Base-by-base conservation (phyloP, 108 stramenopile species). In the Conticribra weissflogii region DNA sequence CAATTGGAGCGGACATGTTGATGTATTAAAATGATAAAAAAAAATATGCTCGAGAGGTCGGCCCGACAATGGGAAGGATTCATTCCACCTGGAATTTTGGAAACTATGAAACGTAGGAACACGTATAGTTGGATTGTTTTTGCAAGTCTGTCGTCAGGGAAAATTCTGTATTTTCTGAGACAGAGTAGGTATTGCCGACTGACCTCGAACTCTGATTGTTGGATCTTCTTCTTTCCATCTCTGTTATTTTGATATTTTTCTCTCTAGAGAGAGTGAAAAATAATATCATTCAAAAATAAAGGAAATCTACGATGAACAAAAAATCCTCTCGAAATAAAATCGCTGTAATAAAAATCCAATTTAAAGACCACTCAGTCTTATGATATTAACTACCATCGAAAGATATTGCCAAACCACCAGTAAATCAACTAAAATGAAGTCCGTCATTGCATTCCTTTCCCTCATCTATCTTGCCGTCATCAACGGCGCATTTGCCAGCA, bases 381-480 rank as follows among this genome's bases (percentile, higher is more conserved):
- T 47, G 19, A n/a, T 24, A 31, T 50, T 16, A 25, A 19, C 2
- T 45, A 21, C 54, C 19, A 24, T 23, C 21, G 9, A 48, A 41
- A 41, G 36, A 62, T 54, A 30, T 45, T 57, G 34, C 44, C 52
- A 12, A 34, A 52, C 59, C 31, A 54, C 53, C 18, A 57, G 29
- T 54, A 34, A 41, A 18, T 55, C 31, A 30, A 58, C 66, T 27
- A 78, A 78, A 59, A 78, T 78, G 76, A 78, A 78, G 53, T 64
- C 76, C 17, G 57, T 78, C 63, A 29, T 78, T 54, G 68, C 76
- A 24, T 34, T 78, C 50, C 76, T 78, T 46, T 78, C 76, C 29
- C 31, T 78, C 16, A 24, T 78, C 21, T 70, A 62, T 41, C 63
- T 78, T 16, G 76, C 68, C 1, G 63, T 78, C 32, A 28, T 78